Percentiles rank a stretch among this genome's conserved stretches.
Evolutionary conservation across 345 rosid species (phyloP).

Genomic region (Boechera divaricarpa): DNA sequence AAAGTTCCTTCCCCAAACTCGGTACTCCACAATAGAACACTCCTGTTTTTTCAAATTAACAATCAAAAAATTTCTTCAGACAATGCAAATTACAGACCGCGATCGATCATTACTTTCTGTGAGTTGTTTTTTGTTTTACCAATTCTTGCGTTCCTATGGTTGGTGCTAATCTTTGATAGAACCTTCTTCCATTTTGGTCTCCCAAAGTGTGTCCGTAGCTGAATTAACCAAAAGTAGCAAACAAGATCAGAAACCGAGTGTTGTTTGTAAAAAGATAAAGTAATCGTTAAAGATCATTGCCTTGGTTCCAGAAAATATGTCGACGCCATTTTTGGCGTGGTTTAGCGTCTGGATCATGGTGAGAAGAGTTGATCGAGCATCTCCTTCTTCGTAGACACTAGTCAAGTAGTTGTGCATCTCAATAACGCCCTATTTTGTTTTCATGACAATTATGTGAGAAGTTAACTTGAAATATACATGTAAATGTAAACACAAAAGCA

Average conservation of each 20-base stretch:
- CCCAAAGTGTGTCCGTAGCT: conserved; percentile 48
- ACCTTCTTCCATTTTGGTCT: conserved; percentile 48
- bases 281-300: conserved; percentile 44
- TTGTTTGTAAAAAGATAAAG: conserved; percentile 7
- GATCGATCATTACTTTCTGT: not conserved
- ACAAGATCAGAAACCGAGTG: not conserved
- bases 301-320: conserved; percentile 88
- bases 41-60: conserved; percentile 29
- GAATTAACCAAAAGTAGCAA: not conserved
- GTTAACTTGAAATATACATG: not conserved
- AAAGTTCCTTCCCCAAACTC: conserved; percentile 43
- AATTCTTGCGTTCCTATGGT: conserved; percentile 41
- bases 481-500: no score
- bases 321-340: conserved; percentile 93
- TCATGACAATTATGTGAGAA: not conserved
- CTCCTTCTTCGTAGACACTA: conserved; percentile 93
- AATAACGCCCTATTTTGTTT: conserved; percentile 61
- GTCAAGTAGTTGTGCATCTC: conserved; percentile 99
- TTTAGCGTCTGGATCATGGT: conserved; percentile 96
- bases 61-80: conserved; percentile 1
- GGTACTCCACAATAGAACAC: conserved; percentile 47
- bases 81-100: not conserved
- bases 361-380: conserved; percentile 56
- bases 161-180: conserved; percentile 37
- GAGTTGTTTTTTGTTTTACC: conserved; percentile 15